Percentiles rank a stretch among this genome's conserved stretches.
phyloP scores from a whole-genome alignment of 2,329 filamentous ascomycete species.

The Emericellopsis atlantica region DNA sequence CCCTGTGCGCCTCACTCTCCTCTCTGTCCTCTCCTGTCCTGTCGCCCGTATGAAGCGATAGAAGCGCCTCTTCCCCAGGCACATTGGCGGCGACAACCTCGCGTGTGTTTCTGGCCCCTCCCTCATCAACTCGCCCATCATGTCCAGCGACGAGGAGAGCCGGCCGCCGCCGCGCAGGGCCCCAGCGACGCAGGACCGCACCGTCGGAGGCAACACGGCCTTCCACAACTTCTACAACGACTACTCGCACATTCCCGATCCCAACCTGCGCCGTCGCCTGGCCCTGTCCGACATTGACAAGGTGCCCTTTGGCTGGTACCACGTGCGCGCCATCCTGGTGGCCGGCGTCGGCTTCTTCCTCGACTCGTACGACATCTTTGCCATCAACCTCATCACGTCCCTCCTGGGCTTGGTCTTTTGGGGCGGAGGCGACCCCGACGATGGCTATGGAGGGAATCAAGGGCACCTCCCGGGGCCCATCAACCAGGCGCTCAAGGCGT shows the following conservation, averaged over 20 bases:
- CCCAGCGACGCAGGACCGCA: constrained; percentile 16
- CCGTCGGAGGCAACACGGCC: constrained; percentile 51
- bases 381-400: constrained; percentile 60
- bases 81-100: not conserved
- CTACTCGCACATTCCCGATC: constrained; percentile 52
- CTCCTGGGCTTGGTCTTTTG: constrained; percentile 71
- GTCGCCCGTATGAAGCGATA: not conserved
- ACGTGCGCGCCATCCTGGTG: constrained; percentile 61
- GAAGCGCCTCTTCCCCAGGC: not conserved
- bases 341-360: constrained; percentile 77
- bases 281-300: constrained; percentile 73
- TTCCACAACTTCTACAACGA: constrained; percentile 68
- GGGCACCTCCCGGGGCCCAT: constrained; percentile 49
- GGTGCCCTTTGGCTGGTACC: constrained; percentile 64
- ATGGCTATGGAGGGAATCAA: constrained; percentile 37
- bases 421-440: constrained; percentile 27
- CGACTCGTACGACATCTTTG: constrained; percentile 72
- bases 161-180: constrained; percentile 23
- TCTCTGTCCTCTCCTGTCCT: too few relatives aligned
- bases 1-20: too few relatives aligned
- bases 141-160: constrained; percentile 20
- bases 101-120: not conserved
- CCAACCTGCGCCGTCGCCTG: constrained; percentile 62
- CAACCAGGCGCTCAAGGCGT: constrained; percentile 68
- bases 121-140: constrained; percentile 8